Percentiles rank a stretch among this genome's conserved stretches.
These are phyloP conservation scores for Apiospora kogelbergensis DNA, from an alignment of 2,329 filamentous ascomycete genomes.

Conservation along the genomic window DNA sequence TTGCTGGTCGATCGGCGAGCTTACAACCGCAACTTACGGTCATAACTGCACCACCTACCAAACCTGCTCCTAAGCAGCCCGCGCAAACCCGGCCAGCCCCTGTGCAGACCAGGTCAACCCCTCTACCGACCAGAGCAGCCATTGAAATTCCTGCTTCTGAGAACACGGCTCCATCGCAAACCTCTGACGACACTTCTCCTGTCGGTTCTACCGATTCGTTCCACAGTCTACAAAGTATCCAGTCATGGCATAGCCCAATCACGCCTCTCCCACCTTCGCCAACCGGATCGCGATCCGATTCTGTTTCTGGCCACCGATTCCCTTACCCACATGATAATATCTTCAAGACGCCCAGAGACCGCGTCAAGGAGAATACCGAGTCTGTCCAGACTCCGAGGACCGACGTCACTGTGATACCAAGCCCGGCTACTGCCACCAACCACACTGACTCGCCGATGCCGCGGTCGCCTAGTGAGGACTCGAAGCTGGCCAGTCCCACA, in stretches of 20 bases:
- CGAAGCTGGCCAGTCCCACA: conserved; percentile 10
- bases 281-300: conserved; percentile 38
- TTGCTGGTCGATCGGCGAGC: conserved; percentile 35
- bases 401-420: conserved; percentile 29
- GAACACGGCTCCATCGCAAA: conserved; percentile 19
- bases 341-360: conserved; percentile 30
- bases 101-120: not conserved
- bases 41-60: conserved; percentile 41
- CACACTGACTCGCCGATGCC: conserved; percentile 25
- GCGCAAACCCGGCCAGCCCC: not conserved
- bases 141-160: not conserved
- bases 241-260: conserved; percentile 51
- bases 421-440: conserved; percentile 27
- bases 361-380: conserved; percentile 32
- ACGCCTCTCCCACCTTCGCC: conserved; percentile 46
- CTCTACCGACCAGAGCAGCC: not conserved
- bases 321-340: conserved; percentile 42
- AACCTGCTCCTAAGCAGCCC: conserved; percentile 16
- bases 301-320: conserved; percentile 25
- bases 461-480: conserved; percentile 12
- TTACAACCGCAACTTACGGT: conserved; percentile 42
- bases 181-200: conserved; percentile 40
- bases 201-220: conserved; percentile 52
- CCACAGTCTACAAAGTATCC: conserved; percentile 41
- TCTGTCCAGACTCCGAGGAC: conserved; percentile 33